These are phyloP conservation scores for Bryum argenteum DNA, from an alignment of 225 moss, liverwort and hornwort species.

Conservation along the genomic window DNA sequence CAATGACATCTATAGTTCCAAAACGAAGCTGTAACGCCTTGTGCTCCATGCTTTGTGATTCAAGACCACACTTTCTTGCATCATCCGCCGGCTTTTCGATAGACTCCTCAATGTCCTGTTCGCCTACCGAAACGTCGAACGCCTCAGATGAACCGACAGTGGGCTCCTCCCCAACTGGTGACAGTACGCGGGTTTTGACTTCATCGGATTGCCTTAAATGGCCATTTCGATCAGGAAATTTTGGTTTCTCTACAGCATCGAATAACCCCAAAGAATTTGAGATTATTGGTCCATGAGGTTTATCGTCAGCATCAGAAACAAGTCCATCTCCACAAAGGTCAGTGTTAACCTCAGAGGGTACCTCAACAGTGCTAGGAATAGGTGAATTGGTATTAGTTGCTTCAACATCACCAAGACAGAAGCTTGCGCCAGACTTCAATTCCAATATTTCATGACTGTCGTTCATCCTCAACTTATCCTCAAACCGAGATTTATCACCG, in stretches of 20 bases:
- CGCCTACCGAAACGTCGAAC: conserved; percentile 20
- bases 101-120: conserved; percentile 23
- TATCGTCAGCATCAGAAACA: conserved; percentile 33
- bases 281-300: conserved; percentile 24
- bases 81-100: conserved; percentile 14
- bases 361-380: conserved; percentile 25
- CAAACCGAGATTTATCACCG: conserved; percentile 24
- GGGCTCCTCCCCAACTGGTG: conserved; percentile 55
- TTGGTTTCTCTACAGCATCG: conserved; percentile 24
- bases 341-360: conserved; percentile 11
- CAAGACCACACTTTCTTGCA: conserved; percentile 16
- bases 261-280: conserved; percentile 23
- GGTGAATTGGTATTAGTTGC: conserved; percentile 20
- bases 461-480: conserved; percentile 32
- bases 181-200: conserved; percentile 39
- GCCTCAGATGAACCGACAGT: conserved; percentile 27
- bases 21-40: conserved; percentile 46
- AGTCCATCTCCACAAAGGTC: conserved; percentile 31
- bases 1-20: conserved; percentile 50
- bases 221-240: conserved; percentile 31
- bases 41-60: conserved; percentile 32
- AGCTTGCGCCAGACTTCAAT: conserved; percentile 28
- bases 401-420: conserved; percentile 31
- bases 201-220: conserved; percentile 29
- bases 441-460: conserved; percentile 23